These are phyloP conservation scores for Globisporangium apiculatum DNA, from an alignment of 352 stramenopile genomes.

Conservation along the genomic window DNA sequence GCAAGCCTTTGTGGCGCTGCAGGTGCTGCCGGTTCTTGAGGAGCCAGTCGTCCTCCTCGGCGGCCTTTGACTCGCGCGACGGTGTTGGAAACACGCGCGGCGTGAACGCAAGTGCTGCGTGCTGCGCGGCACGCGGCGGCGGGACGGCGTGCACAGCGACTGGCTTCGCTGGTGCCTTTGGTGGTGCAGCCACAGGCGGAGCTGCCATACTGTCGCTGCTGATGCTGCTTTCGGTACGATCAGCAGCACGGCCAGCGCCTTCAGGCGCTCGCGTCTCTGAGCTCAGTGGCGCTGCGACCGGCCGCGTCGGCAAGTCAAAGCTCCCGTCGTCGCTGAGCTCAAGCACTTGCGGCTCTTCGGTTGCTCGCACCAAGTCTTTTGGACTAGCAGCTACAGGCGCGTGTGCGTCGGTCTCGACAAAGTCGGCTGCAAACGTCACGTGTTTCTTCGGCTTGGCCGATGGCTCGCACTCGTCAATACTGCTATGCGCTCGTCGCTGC, in stretches of 20 bases:
- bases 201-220: constrained; percentile 4
- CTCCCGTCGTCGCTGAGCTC: constrained; percentile 42
- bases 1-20: constrained; percentile 60
- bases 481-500: neutral
- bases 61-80: constrained; percentile 71
- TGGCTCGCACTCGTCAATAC: neutral
- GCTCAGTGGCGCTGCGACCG: neutral
- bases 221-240: constrained; percentile 1
- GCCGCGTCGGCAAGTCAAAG: constrained; percentile 31
- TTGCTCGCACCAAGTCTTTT: neutral
- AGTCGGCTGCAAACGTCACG: constrained; percentile 34
- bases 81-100: constrained; percentile 72
- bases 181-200: neutral
- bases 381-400: neutral
- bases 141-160: constrained; percentile 17
- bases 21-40: constrained; percentile 80
- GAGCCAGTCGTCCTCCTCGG: constrained; percentile 78
- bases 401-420: neutral
- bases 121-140: constrained; percentile 28
- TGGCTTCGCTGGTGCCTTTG: constrained; percentile 7
- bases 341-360: constrained; percentile 23
- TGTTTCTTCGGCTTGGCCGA: constrained; percentile 17
- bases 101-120: constrained; percentile 69
- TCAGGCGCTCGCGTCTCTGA: neutral
- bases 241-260: too few species aligned